These are phyloP conservation scores for Colletotrichum phormii DNA, from an alignment of 2,329 filamentous ascomycete genomes.

Conservation along the genomic window DNA sequence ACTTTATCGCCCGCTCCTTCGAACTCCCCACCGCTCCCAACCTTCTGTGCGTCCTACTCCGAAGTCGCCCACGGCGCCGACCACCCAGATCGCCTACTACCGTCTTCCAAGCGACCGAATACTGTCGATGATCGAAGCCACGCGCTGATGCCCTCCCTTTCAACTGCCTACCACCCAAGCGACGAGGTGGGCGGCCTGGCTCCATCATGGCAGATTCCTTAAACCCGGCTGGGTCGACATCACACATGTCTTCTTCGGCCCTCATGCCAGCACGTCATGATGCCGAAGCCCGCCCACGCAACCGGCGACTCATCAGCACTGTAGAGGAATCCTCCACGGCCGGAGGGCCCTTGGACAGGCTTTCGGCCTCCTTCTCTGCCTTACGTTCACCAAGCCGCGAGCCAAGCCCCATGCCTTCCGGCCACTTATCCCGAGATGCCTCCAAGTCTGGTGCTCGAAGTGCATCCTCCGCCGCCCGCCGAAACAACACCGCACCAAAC, in stretches of 20 bases:
- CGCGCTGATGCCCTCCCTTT: constrained; percentile 35
- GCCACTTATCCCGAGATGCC: constrained; percentile 40
- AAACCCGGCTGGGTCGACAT: constrained; percentile 45
- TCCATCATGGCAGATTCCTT: constrained; percentile 36
- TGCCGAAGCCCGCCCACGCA: constrained; percentile 61
- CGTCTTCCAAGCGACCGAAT: constrained; percentile 8
- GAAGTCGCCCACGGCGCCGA: constrained; percentile 2
- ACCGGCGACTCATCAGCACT: constrained; percentile 56
- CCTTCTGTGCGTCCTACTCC: neutral
- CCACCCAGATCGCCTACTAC: neutral
- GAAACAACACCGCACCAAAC: constrained; percentile 48
- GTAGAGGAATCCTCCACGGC: constrained; percentile 43
- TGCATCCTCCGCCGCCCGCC: constrained; percentile 9
- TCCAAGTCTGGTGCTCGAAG: constrained; percentile 7
- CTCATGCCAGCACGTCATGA: constrained; percentile 55
- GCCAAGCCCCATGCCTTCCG: constrained; percentile 61
- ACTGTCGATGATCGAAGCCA: constrained; percentile 26
- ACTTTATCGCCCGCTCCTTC: neutral
- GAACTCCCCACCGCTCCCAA: neutral
- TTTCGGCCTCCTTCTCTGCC: constrained; percentile 39
- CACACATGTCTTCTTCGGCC: constrained; percentile 59
- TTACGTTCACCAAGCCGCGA: constrained; percentile 55
- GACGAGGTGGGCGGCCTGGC: constrained; percentile 33
- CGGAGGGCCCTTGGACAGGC: constrained; percentile 45
- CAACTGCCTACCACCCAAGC: constrained; percentile 30